Percentiles rank a stretch among this genome's conserved stretches.
Conservation (phyloP, 345 rosid species). For the Eucalyptus pauciflora region DNA sequence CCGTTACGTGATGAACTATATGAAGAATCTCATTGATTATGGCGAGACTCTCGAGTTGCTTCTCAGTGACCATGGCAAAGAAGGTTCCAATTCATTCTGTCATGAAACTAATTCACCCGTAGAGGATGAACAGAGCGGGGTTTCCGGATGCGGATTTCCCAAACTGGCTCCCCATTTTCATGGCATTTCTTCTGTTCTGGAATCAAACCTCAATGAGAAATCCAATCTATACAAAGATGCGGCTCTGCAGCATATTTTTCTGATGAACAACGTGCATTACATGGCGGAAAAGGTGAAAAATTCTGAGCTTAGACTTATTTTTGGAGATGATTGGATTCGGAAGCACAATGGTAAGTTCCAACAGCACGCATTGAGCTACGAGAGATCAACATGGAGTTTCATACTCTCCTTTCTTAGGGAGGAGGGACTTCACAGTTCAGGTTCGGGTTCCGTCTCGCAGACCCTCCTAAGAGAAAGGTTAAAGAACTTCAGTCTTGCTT, state of each 20-base stretch:
- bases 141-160: slow-evolving; percentile 8
- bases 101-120: slow-evolving; percentile 16
- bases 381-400: slow-evolving; percentile 69
- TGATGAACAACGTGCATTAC: slow-evolving; percentile 86
- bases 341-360: slow-evolving; percentile 76
- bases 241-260: slow-evolving; percentile 62
- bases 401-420: slow-evolving; percentile 55
- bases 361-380: slow-evolving; percentile 62
- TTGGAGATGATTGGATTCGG: slow-evolving; percentile 71
- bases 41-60: slow-evolving; percentile 51
- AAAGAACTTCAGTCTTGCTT: slow-evolving; percentile 45
- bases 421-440: slow-evolving; percentile 28
- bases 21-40: slow-evolving; percentile 55
- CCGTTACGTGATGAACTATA: slow-evolving; percentile 73
- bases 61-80: slow-evolving; percentile 33
- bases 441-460: slow-evolving; percentile 26
- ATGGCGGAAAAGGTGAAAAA: slow-evolving; percentile 69
- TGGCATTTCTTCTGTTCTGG: slow-evolving; percentile 47
- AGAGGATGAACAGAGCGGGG: slow-evolving; percentile 18
- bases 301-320: slow-evolving; percentile 51
- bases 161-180: slow-evolving; percentile 24
- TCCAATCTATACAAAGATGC: slow-evolving; percentile 53
- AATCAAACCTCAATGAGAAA: slow-evolving; percentile 54
- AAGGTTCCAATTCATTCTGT: slow-evolving; percentile 10
- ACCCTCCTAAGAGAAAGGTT: slow-evolving; percentile 52